phyloP scores from a whole-genome alignment of 176 grass and related monocot genomes.

The Musa troglodytarum region DNA sequence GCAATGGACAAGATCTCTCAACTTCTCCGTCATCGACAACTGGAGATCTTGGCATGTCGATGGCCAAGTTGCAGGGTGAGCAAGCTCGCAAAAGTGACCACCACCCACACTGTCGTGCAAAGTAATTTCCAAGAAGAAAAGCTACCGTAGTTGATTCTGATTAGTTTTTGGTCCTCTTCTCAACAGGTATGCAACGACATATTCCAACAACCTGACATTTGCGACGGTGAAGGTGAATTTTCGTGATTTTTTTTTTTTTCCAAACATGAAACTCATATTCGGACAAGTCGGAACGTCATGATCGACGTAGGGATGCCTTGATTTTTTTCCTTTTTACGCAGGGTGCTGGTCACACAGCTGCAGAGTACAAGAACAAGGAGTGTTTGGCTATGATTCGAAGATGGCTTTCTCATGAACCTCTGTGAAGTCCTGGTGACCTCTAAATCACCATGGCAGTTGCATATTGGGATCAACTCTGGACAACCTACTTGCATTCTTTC shows the following conservation, averaged over 20 bases:
- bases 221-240: background rate
- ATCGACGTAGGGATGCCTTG: background rate
- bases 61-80: slow-evolving; percentile 41
- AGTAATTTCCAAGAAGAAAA: too few species aligned
- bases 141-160: background rate
- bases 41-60: slow-evolving; percentile 54
- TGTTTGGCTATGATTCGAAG: slow-evolving; percentile 31
- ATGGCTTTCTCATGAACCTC: slow-evolving; percentile 22
- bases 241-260: background rate
- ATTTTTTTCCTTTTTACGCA: background rate
- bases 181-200: background rate
- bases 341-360: slow-evolving; percentile 38
- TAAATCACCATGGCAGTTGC: too few species aligned
- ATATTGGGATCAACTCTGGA: too few species aligned
- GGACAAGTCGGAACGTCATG: too few species aligned
- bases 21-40: slow-evolving; percentile 28
- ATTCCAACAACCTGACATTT: slow-evolving; percentile 5
- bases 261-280: background rate
- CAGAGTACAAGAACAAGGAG: slow-evolving; percentile 28
- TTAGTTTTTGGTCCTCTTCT: background rate
- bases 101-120: too few species aligned
- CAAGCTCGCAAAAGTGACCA: background rate
- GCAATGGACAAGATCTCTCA: slow-evolving; percentile 43
- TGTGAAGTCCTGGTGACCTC: slow-evolving; percentile 5
- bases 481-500: too few species aligned